Evolutionary conservation across 805 yeast genomes (phyloP).

Genomic region (Spencermartinsiella europaea): DNA sequence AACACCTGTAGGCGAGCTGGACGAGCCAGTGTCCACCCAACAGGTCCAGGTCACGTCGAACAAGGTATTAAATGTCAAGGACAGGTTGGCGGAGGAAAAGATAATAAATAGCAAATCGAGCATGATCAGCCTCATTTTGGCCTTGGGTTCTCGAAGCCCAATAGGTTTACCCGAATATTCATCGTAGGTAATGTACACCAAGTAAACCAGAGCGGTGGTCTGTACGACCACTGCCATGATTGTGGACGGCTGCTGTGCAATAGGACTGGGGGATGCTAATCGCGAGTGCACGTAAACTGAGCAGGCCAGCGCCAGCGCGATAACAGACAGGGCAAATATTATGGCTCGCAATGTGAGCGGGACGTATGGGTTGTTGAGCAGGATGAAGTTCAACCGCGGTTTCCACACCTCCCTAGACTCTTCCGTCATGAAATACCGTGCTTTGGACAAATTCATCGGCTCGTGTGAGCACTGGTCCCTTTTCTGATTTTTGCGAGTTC

Average conservation of each 20-base stretch:
- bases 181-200: constrained; percentile 78
- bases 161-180: constrained; percentile 90
- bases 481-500: constrained; percentile 1
- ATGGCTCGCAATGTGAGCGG: constrained; percentile 69
- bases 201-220: constrained; percentile 67
- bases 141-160: constrained; percentile 80
- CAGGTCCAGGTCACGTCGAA: constrained; percentile 84
- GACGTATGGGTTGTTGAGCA: constrained; percentile 72
- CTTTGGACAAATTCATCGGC: constrained; percentile 14
- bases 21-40: constrained; percentile 14
- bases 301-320: constrained; percentile 74
- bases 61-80: constrained; percentile 78
- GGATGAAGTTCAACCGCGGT: constrained; percentile 52
- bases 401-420: constrained; percentile 37
- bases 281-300: constrained; percentile 34
- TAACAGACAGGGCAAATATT: constrained; percentile 51
- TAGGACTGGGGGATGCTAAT: constrained; percentile 25
- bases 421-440: constrained; percentile 24
- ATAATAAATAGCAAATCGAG: constrained; percentile 84
- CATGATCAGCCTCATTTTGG: constrained; percentile 74
- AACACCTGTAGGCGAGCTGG: constrained; percentile 26
- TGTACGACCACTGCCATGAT: constrained; percentile 89
- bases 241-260: constrained; percentile 80
- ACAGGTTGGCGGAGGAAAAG: constrained; percentile 79
- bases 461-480: constrained; percentile 4